phyloP scores from a whole-genome alignment of 23 red algal species.

The Gracilaria domingensis region DNA sequence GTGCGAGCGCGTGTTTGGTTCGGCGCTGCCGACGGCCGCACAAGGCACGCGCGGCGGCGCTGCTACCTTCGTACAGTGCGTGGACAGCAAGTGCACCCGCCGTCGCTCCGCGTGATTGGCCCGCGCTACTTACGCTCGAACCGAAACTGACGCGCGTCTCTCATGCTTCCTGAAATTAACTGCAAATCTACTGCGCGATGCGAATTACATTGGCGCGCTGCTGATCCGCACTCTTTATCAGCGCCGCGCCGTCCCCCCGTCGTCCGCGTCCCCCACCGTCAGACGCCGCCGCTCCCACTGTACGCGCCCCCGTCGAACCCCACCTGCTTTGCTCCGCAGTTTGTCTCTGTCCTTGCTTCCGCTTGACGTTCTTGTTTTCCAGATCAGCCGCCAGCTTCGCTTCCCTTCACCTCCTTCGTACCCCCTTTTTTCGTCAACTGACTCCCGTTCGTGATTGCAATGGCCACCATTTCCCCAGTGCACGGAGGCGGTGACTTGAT shows the following conservation, averaged over 20 bases:
- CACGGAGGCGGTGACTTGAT: constrained; percentile 90
- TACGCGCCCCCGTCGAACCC: neutral
- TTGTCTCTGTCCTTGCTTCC: neutral
- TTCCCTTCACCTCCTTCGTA: neutral
- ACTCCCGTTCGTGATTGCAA: constrained; percentile 2
- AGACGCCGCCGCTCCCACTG: neutral
- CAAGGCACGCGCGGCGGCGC: neutral
- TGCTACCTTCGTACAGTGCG: too few relatives aligned
- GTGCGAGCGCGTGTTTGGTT: neutral
- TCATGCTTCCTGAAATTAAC: constrained; percentile 21
- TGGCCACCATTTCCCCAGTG: constrained; percentile 80
- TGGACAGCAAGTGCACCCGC: neutral
- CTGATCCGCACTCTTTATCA: constrained; percentile 35
- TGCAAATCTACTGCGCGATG: neutral
- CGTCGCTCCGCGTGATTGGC: neutral
- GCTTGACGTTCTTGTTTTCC: neutral
- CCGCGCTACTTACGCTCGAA: neutral
- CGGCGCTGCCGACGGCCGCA: neutral
- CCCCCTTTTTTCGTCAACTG: neutral
- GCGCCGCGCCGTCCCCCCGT: neutral
- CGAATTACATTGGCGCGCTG: constrained; percentile 39
- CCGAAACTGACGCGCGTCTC: neutral
- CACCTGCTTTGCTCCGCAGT: neutral
- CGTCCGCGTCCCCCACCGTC: constrained; percentile 10
- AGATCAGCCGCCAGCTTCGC: neutral